Evolutionary conservation across 192 early-diverging fungal species (phyloP), one percentile per base, ranked within the genome.

Genomic region (Pecoramyces ruminantium): DNA sequence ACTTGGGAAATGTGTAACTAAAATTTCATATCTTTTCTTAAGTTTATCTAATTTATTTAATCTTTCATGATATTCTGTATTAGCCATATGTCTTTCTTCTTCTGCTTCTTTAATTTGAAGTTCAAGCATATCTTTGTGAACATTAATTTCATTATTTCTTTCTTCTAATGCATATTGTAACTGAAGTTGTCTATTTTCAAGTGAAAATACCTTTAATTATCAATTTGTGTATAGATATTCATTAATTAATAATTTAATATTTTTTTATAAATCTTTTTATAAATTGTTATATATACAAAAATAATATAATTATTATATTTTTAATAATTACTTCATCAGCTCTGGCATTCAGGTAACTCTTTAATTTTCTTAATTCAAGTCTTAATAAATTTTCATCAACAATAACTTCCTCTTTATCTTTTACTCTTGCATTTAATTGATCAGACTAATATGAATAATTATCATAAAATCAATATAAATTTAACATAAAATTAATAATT

Each of bases 401-500:
- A 87, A 91, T 90, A 30, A 87, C 39, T 27, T 91, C 87, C 82
- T 91, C 90, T 82, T 89, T 91, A 83, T 91, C 90, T 77, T 83
- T 84, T 28, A 85, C 78, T 80, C 88, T 89, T 5, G 80, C 78
- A 11, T 77, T 81, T 15, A 91, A 86, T 81, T 91, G 90, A 79
- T 88, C 83, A 4, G 87, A 38, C 88, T 88, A 40, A 77, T n/a
- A n/a, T n/a, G n/a, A n/a, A n/a, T n/a, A n/a, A n/a, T n/a, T n/a
- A n/a, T n/a, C n/a, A n/a, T n/a, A n/a, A n/a, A n/a, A n/a, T n/a
- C n/a, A n/a, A n/a, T n/a, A n/a, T n/a, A n/a, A n/a, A n/a, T n/a
- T n/a, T n/a, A n/a, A n/a, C n/a, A n/a, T n/a, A n/a, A n/a, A n/a
- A n/a, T n/a, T n/a, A n/a, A n/a, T n/a, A n/a, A n/a, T n/a, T n/a